These are phyloP conservation scores for Lactarius vividus DNA, from an alignment of 768 basidiomycete species.

Conservation along the genomic window DNA sequence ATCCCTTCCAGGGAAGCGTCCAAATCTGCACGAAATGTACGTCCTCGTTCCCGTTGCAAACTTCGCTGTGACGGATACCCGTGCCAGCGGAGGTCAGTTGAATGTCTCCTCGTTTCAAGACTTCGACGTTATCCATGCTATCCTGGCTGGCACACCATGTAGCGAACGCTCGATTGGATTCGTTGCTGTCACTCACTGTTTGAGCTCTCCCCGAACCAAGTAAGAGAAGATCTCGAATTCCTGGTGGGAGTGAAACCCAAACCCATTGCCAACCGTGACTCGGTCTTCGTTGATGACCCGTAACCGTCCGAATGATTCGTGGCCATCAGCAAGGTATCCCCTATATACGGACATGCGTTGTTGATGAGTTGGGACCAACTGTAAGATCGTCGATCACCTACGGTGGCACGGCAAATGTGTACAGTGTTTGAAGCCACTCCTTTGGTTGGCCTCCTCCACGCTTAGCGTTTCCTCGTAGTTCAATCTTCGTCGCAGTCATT, in stretches of 20 bases:
- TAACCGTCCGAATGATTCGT: slow-evolving; percentile 66
- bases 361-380: neutral
- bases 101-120: slow-evolving; percentile 83
- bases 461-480: slow-evolving; percentile 21
- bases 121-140: slow-evolving; percentile 87
- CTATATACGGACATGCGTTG: neutral
- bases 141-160: slow-evolving; percentile 57
- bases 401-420: slow-evolving; percentile 77
- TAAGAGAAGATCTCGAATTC: slow-evolving; percentile 94
- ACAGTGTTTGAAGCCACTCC: slow-evolving; percentile 55
- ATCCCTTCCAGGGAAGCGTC: slow-evolving; percentile 47
- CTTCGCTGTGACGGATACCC: slow-evolving; percentile 83
- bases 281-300: slow-evolving; percentile 94
- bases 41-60: slow-evolving; percentile 46
- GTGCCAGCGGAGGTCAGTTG: slow-evolving; percentile 93
- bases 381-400: slow-evolving; percentile 30
- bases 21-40: slow-evolving; percentile 73
- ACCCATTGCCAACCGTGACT: slow-evolving; percentile 72
- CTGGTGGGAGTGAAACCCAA: slow-evolving; percentile 79
- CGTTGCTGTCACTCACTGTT: slow-evolving; percentile 56
- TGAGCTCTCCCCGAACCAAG: slow-evolving; percentile 71
- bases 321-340: slow-evolving; percentile 56
- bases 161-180: neutral
- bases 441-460: slow-evolving; percentile 29
- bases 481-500: slow-evolving; percentile 4